Base-by-base conservation (phyloP, 768 basidiomycete genomes). In the Rhodosporidiobolus sp. region DNA sequence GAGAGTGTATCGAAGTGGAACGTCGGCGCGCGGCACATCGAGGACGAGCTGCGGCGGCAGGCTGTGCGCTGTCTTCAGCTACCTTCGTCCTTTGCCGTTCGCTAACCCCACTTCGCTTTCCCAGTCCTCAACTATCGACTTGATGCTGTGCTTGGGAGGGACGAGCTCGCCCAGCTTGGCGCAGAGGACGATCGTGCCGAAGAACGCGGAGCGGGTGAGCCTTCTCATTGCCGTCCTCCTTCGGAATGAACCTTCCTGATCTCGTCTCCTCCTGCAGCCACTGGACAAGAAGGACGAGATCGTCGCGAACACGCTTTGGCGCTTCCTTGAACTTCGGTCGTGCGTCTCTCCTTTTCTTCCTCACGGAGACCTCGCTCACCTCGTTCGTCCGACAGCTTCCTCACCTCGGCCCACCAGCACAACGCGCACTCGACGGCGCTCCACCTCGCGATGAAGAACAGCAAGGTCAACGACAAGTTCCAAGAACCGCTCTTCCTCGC, bases 271-370 rank as follows among this genome's bases (percentile, higher is more conserved):
- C 38, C 7, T 43, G 28, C 78, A 79, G 72, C 86, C 87, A 24
- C 85, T 99, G 35, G 95, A 98, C 71, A 97, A 96, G 83, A 98
- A 98, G 83, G 96, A 99, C 78, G 96, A 99, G 81, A 85, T 96
- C 0, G 96, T 99, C 7, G 94, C 94, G 14, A 99, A 99, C 79
- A 94, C 95, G 35, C 91, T 99, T 66, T 97, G 94, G 94, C 87
- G 95, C 64, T 97, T 98, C 86, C 86, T 99, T 67, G 95, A 97
- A 81, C 84, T 97, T 69, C 85, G 96, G 82, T 93, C 94, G 94
- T 95, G 82, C 80, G 89, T 50, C 3, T 32, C 32, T 43, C 17
- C 28, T 16, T 30, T 5, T 20, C 24, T 49, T 43, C 46, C 86
- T 69, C 74, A 12, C 11, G 4, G 45, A 7, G 24, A 45, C 45